Evolutionary conservation across 2,329 filamentous ascomycete species (phyloP).

Genomic region (Ceratocystis harringtonii): DNA sequence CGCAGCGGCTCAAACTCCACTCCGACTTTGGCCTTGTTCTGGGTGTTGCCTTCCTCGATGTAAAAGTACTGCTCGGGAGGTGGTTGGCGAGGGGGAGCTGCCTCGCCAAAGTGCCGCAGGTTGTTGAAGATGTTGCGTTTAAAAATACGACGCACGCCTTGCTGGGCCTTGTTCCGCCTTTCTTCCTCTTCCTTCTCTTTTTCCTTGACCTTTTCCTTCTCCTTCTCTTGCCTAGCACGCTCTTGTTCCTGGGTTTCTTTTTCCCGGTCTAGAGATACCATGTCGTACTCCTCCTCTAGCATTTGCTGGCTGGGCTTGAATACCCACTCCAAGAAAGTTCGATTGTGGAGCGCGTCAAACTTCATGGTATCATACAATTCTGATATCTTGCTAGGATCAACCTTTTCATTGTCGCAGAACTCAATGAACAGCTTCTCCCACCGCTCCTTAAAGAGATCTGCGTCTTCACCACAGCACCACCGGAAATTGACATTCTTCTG

Average conservation of each 20-base stretch:
- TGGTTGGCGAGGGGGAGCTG: slow-evolving; percentile 20
- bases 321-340: slow-evolving; percentile 91
- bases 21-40: slow-evolving; percentile 67
- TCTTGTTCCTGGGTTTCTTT: slow-evolving; percentile 23
- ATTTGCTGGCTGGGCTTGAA: slow-evolving; percentile 76
- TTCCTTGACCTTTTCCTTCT: slow-evolving; percentile 26
- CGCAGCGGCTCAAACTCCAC: slow-evolving; percentile 74
- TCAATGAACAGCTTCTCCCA: slow-evolving; percentile 98
- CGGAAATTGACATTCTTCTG: slow-evolving; percentile 27
- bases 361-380: slow-evolving; percentile 99
- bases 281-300: slow-evolving; percentile 52
- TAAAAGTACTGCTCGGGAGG: slow-evolving; percentile 70
- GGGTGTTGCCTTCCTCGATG: slow-evolving; percentile 62
- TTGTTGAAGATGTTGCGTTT: slow-evolving; percentile 44
- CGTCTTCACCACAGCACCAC: slow-evolving; percentile 94
- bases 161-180: slow-evolving; percentile 21
- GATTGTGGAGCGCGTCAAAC: slow-evolving; percentile 93
- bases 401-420: slow-evolving; percentile 93
- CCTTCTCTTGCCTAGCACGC: slow-evolving; percentile 21
- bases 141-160: slow-evolving; percentile 37
- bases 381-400: slow-evolving; percentile 96
- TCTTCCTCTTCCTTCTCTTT: slow-evolving; percentile 27
- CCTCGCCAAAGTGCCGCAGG: slow-evolving; percentile 34
- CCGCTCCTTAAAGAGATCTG: slow-evolving; percentile 83
- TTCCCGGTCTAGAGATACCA: slow-evolving; percentile 22